Conservation (phyloP, 2,329 filamentous ascomycete genomes). For the Raffaelea ambrosiae region DNA sequence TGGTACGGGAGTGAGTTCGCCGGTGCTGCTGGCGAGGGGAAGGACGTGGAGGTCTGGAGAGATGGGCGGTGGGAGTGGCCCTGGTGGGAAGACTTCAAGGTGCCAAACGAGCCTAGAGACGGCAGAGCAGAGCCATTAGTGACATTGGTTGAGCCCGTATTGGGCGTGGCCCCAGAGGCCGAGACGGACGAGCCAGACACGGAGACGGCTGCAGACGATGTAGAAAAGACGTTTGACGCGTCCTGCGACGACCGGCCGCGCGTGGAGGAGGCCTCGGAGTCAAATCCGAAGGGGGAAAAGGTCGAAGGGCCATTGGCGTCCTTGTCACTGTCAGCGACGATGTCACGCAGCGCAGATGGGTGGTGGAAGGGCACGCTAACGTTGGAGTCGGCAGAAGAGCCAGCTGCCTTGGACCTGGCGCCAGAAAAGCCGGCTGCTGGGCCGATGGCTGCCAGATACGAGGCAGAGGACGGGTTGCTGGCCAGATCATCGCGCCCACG, state of each 20-base stretch:
- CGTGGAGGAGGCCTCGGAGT: conserved; percentile 2
- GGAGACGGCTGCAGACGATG: conserved; percentile 1
- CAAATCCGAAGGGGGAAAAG: conserved; percentile 2
- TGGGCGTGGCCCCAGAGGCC: background rate
- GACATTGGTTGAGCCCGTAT: background rate
- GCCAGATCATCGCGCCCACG: conserved; percentile 39
- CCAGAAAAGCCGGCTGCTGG: conserved; percentile 21
- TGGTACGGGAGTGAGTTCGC: conserved; percentile 4
- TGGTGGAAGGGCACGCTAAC: conserved; percentile 31
- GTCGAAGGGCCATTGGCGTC: background rate
- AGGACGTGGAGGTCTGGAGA: conserved; percentile 20
- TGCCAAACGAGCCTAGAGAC: conserved; percentile 3
- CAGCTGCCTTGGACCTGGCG: conserved; percentile 21
- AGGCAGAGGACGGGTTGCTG: conserved; percentile 30
- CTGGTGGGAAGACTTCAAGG: conserved; percentile 27
- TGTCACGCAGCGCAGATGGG: conserved; percentile 11
- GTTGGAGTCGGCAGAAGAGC: conserved; percentile 34
- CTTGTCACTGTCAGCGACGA: conserved; percentile 1
- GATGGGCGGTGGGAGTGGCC: conserved; percentile 38
- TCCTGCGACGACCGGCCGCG: background rate
- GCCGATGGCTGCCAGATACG: conserved; percentile 37
- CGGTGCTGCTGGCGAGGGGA: conserved; percentile 3
- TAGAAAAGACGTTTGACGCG: background rate
- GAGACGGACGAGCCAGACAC: conserved; percentile 3
- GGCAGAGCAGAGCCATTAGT: background rate